phyloP scores from a whole-genome alignment of 1,139 yeast species.

The Zygoascus sp. region DNA sequence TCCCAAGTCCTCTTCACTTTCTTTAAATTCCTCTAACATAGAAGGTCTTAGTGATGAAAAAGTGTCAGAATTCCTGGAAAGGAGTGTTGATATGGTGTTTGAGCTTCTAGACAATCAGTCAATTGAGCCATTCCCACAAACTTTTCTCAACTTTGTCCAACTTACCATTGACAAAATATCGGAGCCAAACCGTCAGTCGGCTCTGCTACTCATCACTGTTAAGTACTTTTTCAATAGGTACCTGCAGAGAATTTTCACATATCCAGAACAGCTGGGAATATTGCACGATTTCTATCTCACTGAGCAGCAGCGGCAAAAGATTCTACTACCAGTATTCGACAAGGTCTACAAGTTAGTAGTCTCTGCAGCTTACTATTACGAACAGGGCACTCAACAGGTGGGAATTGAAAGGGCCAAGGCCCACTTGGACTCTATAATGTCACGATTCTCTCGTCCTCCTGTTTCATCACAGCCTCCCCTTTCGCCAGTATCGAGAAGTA shows the following conservation, averaged over 20 bases:
- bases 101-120: constrained; percentile 23
- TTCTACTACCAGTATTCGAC: constrained; percentile 24
- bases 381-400: constrained; percentile 14
- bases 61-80: constrained; percentile 19
- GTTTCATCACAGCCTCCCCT: background rate
- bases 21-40: constrained; percentile 21
- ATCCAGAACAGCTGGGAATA: constrained; percentile 29
- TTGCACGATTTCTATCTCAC: constrained; percentile 25
- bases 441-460: constrained; percentile 8
- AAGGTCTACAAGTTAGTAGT: constrained; percentile 18
- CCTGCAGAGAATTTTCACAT: constrained; percentile 21
- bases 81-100: constrained; percentile 20
- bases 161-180: constrained; percentile 24
- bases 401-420: constrained; percentile 15
- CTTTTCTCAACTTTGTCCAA: constrained; percentile 23
- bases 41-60: constrained; percentile 16
- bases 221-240: constrained; percentile 27
- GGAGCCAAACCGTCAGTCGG: constrained; percentile 16
- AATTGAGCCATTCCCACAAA: constrained; percentile 25
- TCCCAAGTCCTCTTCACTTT: constrained; percentile 18
- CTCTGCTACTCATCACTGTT: constrained; percentile 22
- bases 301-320: constrained; percentile 27
- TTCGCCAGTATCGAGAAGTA: background rate
- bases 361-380: constrained; percentile 19
- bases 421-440: constrained; percentile 18